A percentile compares a stretch with the other conserved stretches of the same genome.
Conservation (phyloP, 352 stramenopile genomes). For the Globisporangium okanoganense region DNA sequence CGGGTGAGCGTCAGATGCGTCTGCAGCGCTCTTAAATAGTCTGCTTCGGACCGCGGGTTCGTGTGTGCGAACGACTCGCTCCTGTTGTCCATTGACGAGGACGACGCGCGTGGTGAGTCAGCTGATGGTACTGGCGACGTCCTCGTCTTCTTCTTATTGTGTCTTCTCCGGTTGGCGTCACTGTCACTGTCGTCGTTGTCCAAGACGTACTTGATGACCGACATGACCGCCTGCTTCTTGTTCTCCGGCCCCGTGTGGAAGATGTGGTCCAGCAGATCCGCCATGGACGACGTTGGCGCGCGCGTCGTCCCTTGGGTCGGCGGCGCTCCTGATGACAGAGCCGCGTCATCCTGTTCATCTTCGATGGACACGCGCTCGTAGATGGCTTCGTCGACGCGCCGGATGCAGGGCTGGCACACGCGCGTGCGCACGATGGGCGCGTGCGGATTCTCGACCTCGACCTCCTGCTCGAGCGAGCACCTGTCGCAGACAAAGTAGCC, state of each 20-base stretch:
- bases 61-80: conserved; percentile 12
- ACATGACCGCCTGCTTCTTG: conserved; percentile 23
- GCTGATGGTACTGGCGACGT: conserved; percentile 6
- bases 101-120: background rate
- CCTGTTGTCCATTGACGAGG: background rate
- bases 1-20: conserved; percentile 7
- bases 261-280: conserved; percentile 18
- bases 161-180: background rate
- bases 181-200: conserved; percentile 22
- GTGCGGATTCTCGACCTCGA: conserved; percentile 18
- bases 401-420: conserved; percentile 41
- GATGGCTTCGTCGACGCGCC: conserved; percentile 36
- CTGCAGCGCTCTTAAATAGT: conserved; percentile 13
- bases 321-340: no score
- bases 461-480: conserved; percentile 38
- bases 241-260: conserved; percentile 21
- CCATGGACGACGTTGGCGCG: conserved; percentile 23
- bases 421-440: conserved; percentile 34
- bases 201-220: conserved; percentile 44
- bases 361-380: conserved; percentile 22
- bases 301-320: conserved; percentile 15
- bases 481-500: conserved; percentile 52
- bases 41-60: conserved; percentile 10
- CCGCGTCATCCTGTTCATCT: background rate
- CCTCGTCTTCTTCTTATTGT: background rate